These are phyloP conservation scores for Paragyromitra xinjiangensis DNA, from an alignment of 495 filamentous ascomycete genomes.

Conservation along the genomic window DNA sequence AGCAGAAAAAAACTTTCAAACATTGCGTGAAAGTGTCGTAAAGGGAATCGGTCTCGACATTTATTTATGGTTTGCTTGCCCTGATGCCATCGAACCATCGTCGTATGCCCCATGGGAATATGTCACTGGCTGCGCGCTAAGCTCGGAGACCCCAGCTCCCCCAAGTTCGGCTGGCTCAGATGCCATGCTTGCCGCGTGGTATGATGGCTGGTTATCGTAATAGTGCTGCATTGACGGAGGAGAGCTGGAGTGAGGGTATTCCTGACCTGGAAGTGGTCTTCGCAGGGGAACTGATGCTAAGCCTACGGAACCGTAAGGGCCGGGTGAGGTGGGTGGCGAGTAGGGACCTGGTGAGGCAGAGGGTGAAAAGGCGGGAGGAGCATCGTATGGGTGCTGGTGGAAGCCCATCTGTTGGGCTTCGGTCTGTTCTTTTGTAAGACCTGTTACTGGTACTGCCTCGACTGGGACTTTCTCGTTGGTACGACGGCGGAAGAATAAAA, in stretches of 20 bases:
- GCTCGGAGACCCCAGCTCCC: constrained; percentile 28
- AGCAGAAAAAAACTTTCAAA: neutral
- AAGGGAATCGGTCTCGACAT: neutral
- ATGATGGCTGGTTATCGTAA: constrained; percentile 25
- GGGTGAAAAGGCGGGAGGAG: constrained; percentile 39
- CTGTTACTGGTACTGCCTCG: neutral
- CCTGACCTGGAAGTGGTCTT: constrained; percentile 37
- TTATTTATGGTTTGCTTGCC: constrained; percentile 4
- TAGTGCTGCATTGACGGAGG: constrained; percentile 8
- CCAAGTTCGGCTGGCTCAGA: constrained; percentile 32
- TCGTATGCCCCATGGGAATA: constrained; percentile 21
- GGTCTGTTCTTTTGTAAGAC: constrained; percentile 39
- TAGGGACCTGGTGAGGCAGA: constrained; percentile 35
- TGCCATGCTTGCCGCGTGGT: neutral
- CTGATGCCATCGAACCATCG: neutral
- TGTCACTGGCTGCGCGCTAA: constrained; percentile 19
- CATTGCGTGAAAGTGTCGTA: neutral
- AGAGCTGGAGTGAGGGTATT: neutral
- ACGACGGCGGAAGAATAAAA: constrained; percentile 46
- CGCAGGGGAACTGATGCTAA: constrained; percentile 7
- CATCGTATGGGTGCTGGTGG: constrained; percentile 32
- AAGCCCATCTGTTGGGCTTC: constrained; percentile 26
- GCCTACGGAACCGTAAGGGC: constrained; percentile 5
- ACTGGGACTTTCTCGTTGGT: neutral
- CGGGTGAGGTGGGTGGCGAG: constrained; percentile 36